Percentiles rank a stretch among this genome's conserved stretches.
These are phyloP conservation scores for Papilionanthe hybrid DNA, from an alignment of 116 monocot species.

Conservation along the genomic window DNA sequence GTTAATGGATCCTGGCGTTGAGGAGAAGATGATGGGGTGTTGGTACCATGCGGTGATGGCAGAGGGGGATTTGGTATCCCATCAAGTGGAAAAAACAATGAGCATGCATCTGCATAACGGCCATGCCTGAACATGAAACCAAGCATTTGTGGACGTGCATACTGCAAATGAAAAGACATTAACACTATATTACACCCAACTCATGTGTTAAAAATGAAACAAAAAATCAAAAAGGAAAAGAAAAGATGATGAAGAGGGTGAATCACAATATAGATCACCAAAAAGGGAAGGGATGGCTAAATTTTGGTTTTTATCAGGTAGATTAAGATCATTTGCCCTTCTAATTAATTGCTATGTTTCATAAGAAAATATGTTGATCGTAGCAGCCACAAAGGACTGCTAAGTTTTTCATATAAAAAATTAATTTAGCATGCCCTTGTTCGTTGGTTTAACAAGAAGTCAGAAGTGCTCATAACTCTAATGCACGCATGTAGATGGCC, in stretches of 20 bases:
- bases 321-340: not conserved
- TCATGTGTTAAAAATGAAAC: not conserved
- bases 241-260: not conserved
- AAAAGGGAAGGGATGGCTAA: not conserved
- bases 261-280: not conserved
- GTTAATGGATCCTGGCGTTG: constrained; percentile 73
- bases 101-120: constrained; percentile 81
- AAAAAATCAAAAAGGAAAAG: not conserved
- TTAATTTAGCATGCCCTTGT: not conserved
- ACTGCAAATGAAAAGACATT: constrained; percentile 37
- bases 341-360: not conserved
- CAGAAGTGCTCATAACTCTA: not conserved
- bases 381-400: not conserved
- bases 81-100: constrained; percentile 69
- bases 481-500: not conserved
- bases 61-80: constrained; percentile 40
- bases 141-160: constrained; percentile 71
- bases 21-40: constrained; percentile 35
- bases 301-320: not conserved
- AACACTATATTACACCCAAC: not conserved
- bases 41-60: constrained; percentile 23
- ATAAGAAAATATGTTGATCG: not conserved
- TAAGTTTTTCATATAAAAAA: not conserved
- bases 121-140: constrained; percentile 95
- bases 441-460: not conserved